Evolutionary conservation across 805 yeast species (phyloP).

Genomic region (Spathaspora girioi): DNA sequence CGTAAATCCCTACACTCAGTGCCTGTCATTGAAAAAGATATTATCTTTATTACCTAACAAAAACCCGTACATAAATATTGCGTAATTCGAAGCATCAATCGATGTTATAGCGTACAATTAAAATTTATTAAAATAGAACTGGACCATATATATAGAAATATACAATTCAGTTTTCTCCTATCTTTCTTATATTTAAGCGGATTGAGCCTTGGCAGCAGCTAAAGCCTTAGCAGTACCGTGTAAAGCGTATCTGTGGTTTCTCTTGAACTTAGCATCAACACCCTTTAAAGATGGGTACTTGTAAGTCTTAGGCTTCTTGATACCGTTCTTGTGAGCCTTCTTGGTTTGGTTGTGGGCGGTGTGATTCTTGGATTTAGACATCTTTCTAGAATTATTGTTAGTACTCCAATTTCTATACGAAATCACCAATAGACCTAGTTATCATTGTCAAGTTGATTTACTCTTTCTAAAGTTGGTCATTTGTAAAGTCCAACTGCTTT

Average conservation of each 20-base stretch:
- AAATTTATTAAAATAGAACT: constrained; percentile 1
- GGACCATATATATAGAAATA: not conserved
- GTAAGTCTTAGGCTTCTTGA: constrained; percentile 98
- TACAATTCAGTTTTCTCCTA: not conserved
- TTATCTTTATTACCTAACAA: constrained; percentile 11
- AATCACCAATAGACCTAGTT: not conserved
- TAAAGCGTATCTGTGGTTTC: constrained; percentile 99
- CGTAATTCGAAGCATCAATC: not conserved
- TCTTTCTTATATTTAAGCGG: constrained; percentile 23
- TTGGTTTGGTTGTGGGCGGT: constrained; percentile 99
- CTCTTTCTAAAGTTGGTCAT: too few relatives aligned
- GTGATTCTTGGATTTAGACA: constrained; percentile 99
- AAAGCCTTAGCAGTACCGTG: constrained; percentile 96
- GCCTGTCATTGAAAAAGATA: not conserved
- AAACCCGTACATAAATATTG: constrained; percentile 11
- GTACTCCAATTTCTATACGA: not conserved
- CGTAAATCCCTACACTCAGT: not conserved
- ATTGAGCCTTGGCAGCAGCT: constrained; percentile 71
- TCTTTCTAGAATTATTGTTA: constrained; percentile 35
- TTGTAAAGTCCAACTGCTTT: not conserved
- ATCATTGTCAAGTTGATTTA: not conserved
- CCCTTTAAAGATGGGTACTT: constrained; percentile 98
- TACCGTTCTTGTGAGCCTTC: constrained; percentile 99
- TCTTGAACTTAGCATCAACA: constrained; percentile 98
- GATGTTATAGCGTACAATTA: constrained; percentile 3